phyloP scores from a whole-genome alignment of 495 filamentous ascomycete species.

The Neurospora sp. region DNA sequence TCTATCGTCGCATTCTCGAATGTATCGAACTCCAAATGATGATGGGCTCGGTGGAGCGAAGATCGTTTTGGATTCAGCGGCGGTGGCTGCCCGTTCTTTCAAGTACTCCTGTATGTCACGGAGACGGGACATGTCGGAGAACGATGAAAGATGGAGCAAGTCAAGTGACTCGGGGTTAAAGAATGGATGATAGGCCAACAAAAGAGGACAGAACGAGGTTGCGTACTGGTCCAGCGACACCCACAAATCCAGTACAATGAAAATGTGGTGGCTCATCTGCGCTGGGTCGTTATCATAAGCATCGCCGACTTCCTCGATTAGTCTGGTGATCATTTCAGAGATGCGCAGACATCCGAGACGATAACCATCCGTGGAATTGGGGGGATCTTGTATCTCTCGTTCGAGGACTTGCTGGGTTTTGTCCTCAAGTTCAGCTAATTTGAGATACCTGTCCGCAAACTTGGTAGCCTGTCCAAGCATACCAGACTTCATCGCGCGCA shows the following conservation, averaged over 20 bases:
- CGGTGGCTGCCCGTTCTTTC: not conserved
- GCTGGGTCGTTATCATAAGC: conserved; percentile 37
- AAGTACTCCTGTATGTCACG: conserved; percentile 5
- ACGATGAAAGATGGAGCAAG: conserved; percentile 33
- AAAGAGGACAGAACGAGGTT: conserved; percentile 21
- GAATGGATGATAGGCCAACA: conserved; percentile 26
- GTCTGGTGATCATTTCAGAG: conserved; percentile 24
- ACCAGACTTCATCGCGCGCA: not conserved
- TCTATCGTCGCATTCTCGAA: not conserved
- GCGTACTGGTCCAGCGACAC: conserved; percentile 28
- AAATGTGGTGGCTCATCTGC: conserved; percentile 34
- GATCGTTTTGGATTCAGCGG: conserved; percentile 34
- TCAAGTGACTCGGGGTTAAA: conserved; percentile 40
- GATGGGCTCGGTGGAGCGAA: conserved; percentile 15
- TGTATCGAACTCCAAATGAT: not conserved
- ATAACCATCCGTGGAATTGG: not conserved
- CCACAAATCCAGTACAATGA: conserved; percentile 37
- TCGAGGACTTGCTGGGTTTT: not conserved
- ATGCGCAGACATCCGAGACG: conserved; percentile 10
- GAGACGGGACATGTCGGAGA: conserved; percentile 38
- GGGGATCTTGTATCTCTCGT: not conserved
- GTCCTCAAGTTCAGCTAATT: not conserved
- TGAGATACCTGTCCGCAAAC: not conserved
- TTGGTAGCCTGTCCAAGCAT: not conserved
- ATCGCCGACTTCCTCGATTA: conserved; percentile 21